These are phyloP conservation scores for Davidsoniella neocaledoniae DNA, from an alignment of 2,329 filamentous ascomycete genomes.

Conservation along the genomic window DNA sequence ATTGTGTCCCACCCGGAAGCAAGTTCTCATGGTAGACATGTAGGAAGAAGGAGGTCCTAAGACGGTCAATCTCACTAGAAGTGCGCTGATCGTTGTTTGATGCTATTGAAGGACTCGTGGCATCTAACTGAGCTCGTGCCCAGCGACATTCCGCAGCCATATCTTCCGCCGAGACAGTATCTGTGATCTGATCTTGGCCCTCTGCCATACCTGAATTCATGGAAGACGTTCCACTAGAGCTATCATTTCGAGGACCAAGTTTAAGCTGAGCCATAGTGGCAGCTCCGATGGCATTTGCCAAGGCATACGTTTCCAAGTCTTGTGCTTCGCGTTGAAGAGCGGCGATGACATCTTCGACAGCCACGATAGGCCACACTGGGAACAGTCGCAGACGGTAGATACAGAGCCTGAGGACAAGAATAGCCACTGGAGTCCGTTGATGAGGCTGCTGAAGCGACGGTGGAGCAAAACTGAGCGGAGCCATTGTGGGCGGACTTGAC, in stretches of 20 bases:
- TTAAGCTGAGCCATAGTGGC: slow-evolving; percentile 33
- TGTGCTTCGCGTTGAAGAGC: slow-evolving; percentile 20
- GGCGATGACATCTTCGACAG: slow-evolving; percentile 26
- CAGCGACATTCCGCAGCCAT: slow-evolving; percentile 23
- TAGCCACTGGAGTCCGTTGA: slow-evolving; percentile 2
- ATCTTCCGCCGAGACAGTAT: slow-evolving; percentile 18
- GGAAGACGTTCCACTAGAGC: slow-evolving; percentile 14
- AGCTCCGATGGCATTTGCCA: slow-evolving; percentile 29
- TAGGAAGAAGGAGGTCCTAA: slow-evolving; percentile 33
- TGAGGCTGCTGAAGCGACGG: not conserved
- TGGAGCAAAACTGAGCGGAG: too few species aligned
- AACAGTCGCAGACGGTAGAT: slow-evolving; percentile 33
- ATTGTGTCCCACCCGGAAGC: slow-evolving; percentile 27
- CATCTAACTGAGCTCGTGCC: slow-evolving; percentile 10
- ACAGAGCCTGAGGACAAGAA: slow-evolving; percentile 18
- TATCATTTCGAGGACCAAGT: slow-evolving; percentile 16
- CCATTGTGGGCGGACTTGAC: not conserved
- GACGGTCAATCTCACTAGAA: slow-evolving; percentile 21
- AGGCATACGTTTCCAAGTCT: slow-evolving; percentile 21
- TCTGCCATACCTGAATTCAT: too few species aligned
- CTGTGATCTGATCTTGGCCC: slow-evolving; percentile 13
- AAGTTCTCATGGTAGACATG: slow-evolving; percentile 36
- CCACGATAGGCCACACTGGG: slow-evolving; percentile 34
- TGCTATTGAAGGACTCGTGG: slow-evolving; percentile 14
- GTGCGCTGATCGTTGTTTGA: not conserved